phyloP scores from a whole-genome alignment of 148 eudicot species.

The Camellia granthamiana region DNA sequence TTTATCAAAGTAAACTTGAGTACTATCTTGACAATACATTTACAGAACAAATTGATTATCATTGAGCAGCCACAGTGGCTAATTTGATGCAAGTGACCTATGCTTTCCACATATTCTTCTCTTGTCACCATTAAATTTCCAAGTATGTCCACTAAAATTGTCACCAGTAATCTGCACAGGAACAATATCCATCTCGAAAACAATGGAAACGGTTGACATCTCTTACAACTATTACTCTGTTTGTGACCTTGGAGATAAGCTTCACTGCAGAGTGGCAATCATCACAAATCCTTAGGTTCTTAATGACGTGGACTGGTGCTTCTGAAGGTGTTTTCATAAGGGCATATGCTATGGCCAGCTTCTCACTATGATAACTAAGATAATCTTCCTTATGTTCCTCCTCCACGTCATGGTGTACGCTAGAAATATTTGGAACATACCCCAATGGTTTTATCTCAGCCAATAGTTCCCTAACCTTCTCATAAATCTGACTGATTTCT shows the following conservation, averaged over 20 bases:
- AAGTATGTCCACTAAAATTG: background rate
- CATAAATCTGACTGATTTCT: slow-evolving; percentile 36
- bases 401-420: slow-evolving; percentile 40
- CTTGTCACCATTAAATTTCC: too few relatives aligned
- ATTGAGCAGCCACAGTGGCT: background rate
- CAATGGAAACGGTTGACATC: slow-evolving; percentile 50
- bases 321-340: slow-evolving; percentile 39
- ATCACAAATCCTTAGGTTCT: slow-evolving; percentile 50
- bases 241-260: slow-evolving; percentile 37
- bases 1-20: background rate
- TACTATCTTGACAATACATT: background rate
- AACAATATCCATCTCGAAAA: slow-evolving; percentile 40
- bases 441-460: slow-evolving; percentile 36
- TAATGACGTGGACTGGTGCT: slow-evolving; percentile 43
- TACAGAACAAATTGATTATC: background rate
- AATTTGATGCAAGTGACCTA: background rate
- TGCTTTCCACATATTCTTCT: background rate
- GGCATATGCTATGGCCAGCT: slow-evolving; percentile 50
- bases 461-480: slow-evolving; percentile 37
- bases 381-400: slow-evolving; percentile 44
- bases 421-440: slow-evolving; percentile 33
- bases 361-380: slow-evolving; percentile 48
- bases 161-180: slow-evolving; percentile 52
- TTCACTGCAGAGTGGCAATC: slow-evolving; percentile 53
- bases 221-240: slow-evolving; percentile 39